phyloP scores from a whole-genome alignment of 768 basidiomycete genomes.

The Paxillus involutus region DNA sequence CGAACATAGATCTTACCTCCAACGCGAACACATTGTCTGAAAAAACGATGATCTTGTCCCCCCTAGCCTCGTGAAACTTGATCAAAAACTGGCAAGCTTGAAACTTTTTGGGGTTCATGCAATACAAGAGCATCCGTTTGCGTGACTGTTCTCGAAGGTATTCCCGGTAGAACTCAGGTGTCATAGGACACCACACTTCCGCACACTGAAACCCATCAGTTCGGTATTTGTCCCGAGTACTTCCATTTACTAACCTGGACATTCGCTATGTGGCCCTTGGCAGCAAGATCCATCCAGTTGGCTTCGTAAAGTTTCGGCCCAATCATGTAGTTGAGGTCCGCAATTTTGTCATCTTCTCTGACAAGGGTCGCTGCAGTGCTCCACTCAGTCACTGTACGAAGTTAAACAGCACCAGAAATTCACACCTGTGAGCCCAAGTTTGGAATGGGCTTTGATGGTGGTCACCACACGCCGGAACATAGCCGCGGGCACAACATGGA shows the following conservation, averaged over 20 bases:
- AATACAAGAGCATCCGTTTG: conserved; percentile 94
- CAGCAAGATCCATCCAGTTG: conserved; percentile 99
- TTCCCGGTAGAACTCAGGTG: conserved; percentile 98
- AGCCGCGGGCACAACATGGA: conserved; percentile 97
- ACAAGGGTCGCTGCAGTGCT: conserved; percentile 81
- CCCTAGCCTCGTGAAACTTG: conserved; percentile 95
- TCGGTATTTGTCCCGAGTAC: not conserved
- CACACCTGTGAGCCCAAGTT: conserved; percentile 92
- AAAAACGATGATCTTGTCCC: conserved; percentile 99
- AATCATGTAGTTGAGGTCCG: conserved; percentile 98
- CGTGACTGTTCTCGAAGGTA: conserved; percentile 91
- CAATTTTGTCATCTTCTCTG: conserved; percentile 98
- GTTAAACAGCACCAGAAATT: conserved; percentile 7
- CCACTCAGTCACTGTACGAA: conserved; percentile 1
- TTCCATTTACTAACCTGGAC: conserved; percentile 73
- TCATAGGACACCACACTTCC: conserved; percentile 99
- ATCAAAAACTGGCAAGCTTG: conserved; percentile 99
- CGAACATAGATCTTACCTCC: conserved; percentile 56
- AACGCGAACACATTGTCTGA: conserved; percentile 98
- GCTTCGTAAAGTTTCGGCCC: conserved; percentile 99
- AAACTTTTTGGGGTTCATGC: conserved; percentile 99
- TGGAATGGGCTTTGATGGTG: conserved; percentile 98
- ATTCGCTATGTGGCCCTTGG: conserved; percentile 98
- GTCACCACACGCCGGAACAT: conserved; percentile 99
- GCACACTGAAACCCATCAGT: conserved; percentile 66